phyloP scores from a whole-genome alignment of 805 yeast species.

The Starmerella powellii region DNA sequence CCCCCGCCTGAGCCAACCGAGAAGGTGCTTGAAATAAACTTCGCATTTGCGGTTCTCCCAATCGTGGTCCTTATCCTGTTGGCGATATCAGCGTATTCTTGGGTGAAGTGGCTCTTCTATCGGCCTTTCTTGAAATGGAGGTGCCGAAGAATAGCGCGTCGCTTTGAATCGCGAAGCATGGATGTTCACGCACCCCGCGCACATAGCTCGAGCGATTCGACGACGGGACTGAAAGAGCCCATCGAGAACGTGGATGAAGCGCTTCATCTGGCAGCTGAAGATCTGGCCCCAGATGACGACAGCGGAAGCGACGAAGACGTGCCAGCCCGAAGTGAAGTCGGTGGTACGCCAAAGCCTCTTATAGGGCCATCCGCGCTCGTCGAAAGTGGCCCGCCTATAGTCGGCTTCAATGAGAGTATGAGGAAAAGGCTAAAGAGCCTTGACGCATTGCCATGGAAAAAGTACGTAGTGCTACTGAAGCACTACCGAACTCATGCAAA shows the following conservation, averaged over 20 bases:
- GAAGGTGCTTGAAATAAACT: background rate
- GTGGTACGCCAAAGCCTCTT: background rate
- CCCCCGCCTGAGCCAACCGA: background rate
- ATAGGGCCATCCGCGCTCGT: background rate
- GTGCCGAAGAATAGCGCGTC: no score
- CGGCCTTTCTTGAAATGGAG: background rate
- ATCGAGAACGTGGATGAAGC: background rate
- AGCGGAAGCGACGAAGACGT: background rate
- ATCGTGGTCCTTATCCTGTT: background rate
- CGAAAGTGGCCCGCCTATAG: background rate
- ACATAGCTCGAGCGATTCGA: no score
- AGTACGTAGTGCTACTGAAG: slow-evolving; percentile 58
- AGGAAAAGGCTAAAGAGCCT: slow-evolving; percentile 39
- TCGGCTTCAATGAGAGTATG: slow-evolving; percentile 4
- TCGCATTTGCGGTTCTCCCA: background rate
- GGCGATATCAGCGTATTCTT: background rate
- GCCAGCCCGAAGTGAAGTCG: background rate
- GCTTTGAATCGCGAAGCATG: no score
- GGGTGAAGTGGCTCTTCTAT: background rate
- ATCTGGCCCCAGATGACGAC: background rate
- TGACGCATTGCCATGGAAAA: slow-evolving; percentile 59
- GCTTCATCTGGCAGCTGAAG: slow-evolving; percentile 1
- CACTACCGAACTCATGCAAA: slow-evolving; percentile 76
- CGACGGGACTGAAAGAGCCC: no score
- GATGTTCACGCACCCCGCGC: no score